These are phyloP conservation scores for Cotoneaster glaucophyllus DNA, from an alignment of 306 rosid genomes.

Conservation along the genomic window DNA sequence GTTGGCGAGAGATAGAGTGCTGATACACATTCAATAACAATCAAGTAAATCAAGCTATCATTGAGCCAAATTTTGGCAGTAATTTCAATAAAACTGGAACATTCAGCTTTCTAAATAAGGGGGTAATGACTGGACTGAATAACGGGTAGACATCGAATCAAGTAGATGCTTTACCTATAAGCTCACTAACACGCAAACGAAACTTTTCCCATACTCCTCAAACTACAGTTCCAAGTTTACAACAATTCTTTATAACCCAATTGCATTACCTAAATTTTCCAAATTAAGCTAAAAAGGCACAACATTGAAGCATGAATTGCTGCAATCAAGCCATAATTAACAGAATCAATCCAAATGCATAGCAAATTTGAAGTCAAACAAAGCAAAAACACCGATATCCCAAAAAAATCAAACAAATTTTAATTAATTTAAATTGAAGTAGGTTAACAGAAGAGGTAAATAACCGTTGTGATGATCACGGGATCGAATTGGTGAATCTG, in stretches of 20 bases:
- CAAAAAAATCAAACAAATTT: background rate
- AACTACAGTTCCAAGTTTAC: background rate
- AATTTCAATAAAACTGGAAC: background rate
- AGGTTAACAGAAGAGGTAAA: background rate
- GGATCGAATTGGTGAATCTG: constrained; percentile 19
- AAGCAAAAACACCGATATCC: background rate
- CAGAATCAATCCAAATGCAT: background rate
- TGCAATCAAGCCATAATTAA: background rate
- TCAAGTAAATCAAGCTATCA: background rate
- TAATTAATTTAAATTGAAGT: background rate
- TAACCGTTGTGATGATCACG: constrained; percentile 25
- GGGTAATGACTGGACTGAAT: background rate
- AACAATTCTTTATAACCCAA: background rate
- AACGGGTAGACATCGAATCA: background rate
- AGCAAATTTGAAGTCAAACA: background rate
- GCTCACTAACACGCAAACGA: background rate
- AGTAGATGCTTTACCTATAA: background rate
- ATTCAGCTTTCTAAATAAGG: background rate
- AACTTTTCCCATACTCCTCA: background rate
- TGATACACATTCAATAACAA: background rate
- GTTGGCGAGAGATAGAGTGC: background rate
- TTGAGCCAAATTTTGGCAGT: background rate
- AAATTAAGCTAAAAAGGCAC: background rate
- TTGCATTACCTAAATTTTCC: background rate
- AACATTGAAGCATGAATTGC: background rate